These are phyloP conservation scores for Ulota crispa DNA, from an alignment of 225 moss, liverwort and hornwort genomes.

Conservation along the genomic window DNA sequence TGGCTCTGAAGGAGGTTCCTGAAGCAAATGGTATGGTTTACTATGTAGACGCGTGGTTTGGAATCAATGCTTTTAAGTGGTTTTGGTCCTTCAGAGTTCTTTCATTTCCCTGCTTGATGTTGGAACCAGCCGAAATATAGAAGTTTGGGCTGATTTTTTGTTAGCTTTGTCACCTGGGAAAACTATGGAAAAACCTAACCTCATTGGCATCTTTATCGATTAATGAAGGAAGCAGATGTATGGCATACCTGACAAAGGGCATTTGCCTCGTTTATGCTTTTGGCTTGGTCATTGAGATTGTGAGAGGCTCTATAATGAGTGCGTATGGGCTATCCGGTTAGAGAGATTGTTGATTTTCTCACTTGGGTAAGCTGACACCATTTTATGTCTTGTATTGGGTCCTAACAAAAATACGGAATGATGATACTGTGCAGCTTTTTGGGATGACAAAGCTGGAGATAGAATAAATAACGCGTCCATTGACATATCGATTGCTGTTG, in stretches of 20 bases:
- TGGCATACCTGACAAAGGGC: not conserved
- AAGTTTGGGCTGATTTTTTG: not conserved
- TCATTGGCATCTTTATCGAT: not conserved
- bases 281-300: not conserved
- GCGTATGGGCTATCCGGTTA: not conserved
- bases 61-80: not conserved
- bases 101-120: slow-evolving; percentile 11
- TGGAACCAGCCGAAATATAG: not conserved
- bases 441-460: slow-evolving; percentile 78
- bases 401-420: slow-evolving; percentile 15
- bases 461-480: slow-evolving; percentile 59
- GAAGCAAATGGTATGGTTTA: slow-evolving; percentile 82
- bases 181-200: not conserved
- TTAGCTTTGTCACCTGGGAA: not conserved
- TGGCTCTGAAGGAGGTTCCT: slow-evolving; percentile 91
- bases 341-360: not conserved
- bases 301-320: not conserved
- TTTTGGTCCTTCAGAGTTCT: not conserved
- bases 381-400: not conserved
- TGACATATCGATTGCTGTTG: slow-evolving; percentile 91
- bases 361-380: not conserved
- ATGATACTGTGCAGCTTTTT: slow-evolving; percentile 65
- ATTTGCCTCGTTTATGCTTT: slow-evolving; percentile 2
- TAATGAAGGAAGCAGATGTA: not conserved
- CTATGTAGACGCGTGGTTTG: not conserved